phyloP scores from a whole-genome alignment of 2,329 filamentous ascomycete species.

The Penicillium sp. region DNA sequence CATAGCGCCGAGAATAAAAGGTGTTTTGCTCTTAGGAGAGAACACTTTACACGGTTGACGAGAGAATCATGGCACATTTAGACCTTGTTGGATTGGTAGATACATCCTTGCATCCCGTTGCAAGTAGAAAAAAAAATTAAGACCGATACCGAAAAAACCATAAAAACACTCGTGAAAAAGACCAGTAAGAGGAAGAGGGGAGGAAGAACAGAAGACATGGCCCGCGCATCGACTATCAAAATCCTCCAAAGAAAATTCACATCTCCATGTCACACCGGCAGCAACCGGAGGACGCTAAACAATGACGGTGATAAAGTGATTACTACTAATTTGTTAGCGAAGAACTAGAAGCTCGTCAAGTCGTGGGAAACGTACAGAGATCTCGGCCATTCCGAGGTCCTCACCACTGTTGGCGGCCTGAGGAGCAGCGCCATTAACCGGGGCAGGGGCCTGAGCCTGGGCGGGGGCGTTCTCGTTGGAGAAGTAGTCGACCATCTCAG shows the following conservation, averaged over 20 bases:
- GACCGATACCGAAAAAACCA: conserved; percentile 7
- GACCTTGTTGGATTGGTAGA: conserved; percentile 16
- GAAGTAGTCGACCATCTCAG: conserved; percentile 98
- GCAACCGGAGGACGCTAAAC: conserved; percentile 1
- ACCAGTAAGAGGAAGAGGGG: conserved; percentile 1
- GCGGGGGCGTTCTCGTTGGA: conserved; percentile 42
- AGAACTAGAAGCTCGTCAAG: neutral
- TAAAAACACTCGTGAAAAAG: conserved; percentile 5
- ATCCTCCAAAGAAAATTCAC: conserved; percentile 6
- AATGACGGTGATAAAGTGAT: neutral
- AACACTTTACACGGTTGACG: neutral
- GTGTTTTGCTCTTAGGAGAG: neutral
- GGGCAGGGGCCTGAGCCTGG: conserved; percentile 43
- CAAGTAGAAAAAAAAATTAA: conserved; percentile 13
- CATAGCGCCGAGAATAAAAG: conserved; percentile 13
- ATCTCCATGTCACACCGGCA: conserved; percentile 5
- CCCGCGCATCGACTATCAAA: conserved; percentile 26
- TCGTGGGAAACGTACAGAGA: conserved; percentile 44
- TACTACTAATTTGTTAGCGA: conserved; percentile 5
- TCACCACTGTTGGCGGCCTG: conserved; percentile 52
- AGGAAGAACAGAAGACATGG: conserved; percentile 22
- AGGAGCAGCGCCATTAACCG: conserved; percentile 47
- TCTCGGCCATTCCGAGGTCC: conserved; percentile 58
- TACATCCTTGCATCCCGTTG: conserved; percentile 24
- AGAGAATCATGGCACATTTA: conserved; percentile 5